Evolutionary conservation across 2,329 filamentous ascomycete genomes (phyloP), one percentile per base, ranked within the genome.

Genomic region (Ophiostoma australiae): DNA sequence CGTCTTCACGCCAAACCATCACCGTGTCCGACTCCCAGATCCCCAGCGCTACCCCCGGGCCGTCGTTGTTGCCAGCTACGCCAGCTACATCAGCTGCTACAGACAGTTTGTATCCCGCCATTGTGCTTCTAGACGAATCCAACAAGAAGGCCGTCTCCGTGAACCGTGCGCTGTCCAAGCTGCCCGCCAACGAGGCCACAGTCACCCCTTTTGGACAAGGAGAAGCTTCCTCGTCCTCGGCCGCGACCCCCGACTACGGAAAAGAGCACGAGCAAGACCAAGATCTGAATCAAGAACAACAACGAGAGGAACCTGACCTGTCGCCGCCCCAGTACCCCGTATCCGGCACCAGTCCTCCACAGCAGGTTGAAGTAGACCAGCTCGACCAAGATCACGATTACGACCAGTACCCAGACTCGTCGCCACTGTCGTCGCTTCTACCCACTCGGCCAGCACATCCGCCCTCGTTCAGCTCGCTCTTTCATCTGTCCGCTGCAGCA

Each of bases 381-480:
- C 52, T 31, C 13, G 33, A 58, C 20, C 48, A 27, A 33, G 52
- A 55, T 35, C 4, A 61, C 13, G 44, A 15, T 8, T 10, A 63
- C 63, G 33, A 37, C 35, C 63, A 63, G 27, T 63, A 63, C 39
- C 27, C 33, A 8, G 69, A 65, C 6, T 20, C 71, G 41, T 61
- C 61, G 20, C 55, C 68, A 23, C 44, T 35, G 37, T 65, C 69
- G 1, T 61, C 70, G 15, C 44, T 67, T 13, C 31, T 70, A 13
- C 65, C 70, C 55, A 31, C 37, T n/a, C 68, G 55, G 20, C 39
- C 58, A 20, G n/a, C 58, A 10, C 70, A 48, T 80, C 86, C 85
- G 71, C 87, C 86, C 73, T 84, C 87, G 41, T 89, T 89, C 76
- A 88, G 85, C 71, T 88, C 86, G 72, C 84, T 89, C 79, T 88